Evolutionary conservation across 176 grass and related monocot genomes (phyloP), one percentile per base, ranked within the genome.

Genomic region (Puccinellia tenuiflora): DNA sequence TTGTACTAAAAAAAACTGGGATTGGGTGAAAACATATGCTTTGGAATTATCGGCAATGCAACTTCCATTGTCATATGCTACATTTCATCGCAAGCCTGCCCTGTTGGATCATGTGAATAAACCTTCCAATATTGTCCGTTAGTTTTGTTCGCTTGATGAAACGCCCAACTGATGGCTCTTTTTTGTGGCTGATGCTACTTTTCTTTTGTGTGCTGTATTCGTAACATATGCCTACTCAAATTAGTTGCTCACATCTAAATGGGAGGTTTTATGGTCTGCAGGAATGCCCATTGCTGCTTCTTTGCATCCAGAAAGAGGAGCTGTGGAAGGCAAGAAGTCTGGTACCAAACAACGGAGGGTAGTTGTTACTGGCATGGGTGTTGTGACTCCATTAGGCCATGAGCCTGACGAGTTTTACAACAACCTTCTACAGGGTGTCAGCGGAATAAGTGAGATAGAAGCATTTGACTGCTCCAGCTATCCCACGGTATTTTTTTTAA

Each of bases 351-450:
- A 90, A 69, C 84, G 93, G 85, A 96, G 91, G 76, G 93, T 99
- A 57, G 96, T 94, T n/a, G 96, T 99, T 26, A 99, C 96, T 26
- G 96, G 96, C 42, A 92, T 99, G 93, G 96, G 96, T 51, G 91
- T 99, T 24, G 93, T 99, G 78, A 96, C 93, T 67, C 91, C 93
- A 63, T 84, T 99, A 86, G 93, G 96, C 9, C 96, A 99, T 92
- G 93, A 99, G 78, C 93, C 91, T n/a, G 91, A 99, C 37, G 85
- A 94, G 80, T 99, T 99, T 77, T 99, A 99, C 89, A 87, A 90
- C 83, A 96, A 94, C 31, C 96, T 99, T 83, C 93, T 99, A 31
- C 85, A 85, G 65, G 96, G 96, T 53, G 71, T 94, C 22, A 95
- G 92, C 67, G 96, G 93, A 76, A 90, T 96, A 83, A 99, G 96